Conservation (phyloP, 129 eudicot genomes). For the Arctium lappa region DNA sequence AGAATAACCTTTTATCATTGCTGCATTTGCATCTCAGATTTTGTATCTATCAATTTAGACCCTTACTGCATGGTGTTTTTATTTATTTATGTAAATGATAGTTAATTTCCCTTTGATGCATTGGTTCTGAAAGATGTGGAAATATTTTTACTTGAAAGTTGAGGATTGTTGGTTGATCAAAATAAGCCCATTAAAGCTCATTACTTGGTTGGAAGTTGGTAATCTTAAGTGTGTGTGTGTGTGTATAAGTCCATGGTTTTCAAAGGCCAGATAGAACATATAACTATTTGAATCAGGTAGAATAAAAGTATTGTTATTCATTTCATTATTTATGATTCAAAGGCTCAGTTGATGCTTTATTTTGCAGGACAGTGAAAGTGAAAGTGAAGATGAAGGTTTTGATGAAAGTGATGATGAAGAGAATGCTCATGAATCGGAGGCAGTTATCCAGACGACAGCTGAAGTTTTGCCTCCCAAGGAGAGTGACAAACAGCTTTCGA, state of each 20-base stretch:
- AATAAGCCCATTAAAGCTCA: neutral
- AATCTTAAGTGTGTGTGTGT: no score
- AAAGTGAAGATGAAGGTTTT: conserved; percentile 49
- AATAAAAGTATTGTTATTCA: no score
- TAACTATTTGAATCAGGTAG: no score
- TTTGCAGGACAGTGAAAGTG: conserved; percentile 70
- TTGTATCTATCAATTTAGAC: no score
- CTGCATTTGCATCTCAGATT: neutral
- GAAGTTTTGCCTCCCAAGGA: conserved; percentile 53
- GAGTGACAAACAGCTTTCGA: conserved; percentile 67
- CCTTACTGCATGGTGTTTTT: no score
- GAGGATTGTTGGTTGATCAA: neutral
- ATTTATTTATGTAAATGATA: neutral
- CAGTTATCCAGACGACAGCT: conserved; percentile 35
- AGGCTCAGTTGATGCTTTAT: neutral
- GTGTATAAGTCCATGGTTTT: no score
- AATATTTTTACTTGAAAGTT: neutral
- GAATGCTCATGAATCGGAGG: conserved; percentile 49
- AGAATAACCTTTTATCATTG: neutral
- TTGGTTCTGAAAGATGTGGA: neutral
- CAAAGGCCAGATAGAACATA: no score
- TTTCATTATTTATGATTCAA: no score
- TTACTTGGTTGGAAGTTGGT: neutral
- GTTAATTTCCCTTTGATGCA: neutral
- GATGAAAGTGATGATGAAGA: conserved; percentile 67